Evolutionary conservation across 176 grass and related monocot species (phyloP).

Genomic region (Pharus latifolius): DNA sequence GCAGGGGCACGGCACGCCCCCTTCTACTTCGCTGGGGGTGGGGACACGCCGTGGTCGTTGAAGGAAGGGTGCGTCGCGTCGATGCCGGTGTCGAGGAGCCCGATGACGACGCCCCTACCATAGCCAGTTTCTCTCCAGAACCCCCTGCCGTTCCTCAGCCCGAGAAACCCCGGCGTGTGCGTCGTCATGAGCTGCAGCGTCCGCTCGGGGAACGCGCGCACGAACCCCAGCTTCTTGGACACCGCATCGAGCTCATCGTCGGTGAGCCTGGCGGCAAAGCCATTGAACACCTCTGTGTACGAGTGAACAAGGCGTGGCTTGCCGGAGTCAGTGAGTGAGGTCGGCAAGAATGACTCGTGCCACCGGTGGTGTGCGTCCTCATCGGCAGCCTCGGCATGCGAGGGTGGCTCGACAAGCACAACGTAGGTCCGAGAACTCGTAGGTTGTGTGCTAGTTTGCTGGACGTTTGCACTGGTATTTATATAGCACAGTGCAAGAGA

Average conservation of each 20-base stretch:
- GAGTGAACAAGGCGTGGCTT: constrained; percentile 27
- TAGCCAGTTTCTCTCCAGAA: not conserved
- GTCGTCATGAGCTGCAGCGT: not conserved
- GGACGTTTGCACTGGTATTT: not conserved
- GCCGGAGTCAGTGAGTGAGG: not conserved
- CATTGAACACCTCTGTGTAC: constrained; percentile 22
- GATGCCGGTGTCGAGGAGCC: not conserved
- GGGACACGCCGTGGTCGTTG: not conserved
- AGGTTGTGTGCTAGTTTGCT: not conserved
- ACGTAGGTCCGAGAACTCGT: not conserved
- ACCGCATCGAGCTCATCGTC: constrained; percentile 6
- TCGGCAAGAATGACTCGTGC: constrained; percentile 35
- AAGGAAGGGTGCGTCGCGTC: not conserved
- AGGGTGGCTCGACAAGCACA: constrained; percentile 11
- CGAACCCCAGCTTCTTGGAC: constrained; percentile 7
- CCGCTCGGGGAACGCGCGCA: constrained; percentile 7
- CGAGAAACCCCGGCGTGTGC: not conserved
- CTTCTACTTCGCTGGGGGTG: constrained; percentile 4
- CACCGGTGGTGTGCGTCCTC: not conserved
- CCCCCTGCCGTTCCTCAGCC: not conserved
- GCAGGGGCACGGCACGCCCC: not conserved
- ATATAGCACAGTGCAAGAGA: not conserved
- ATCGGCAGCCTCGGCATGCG: not conserved
- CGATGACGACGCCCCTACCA: not conserved
- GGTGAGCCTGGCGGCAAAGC: constrained; percentile 31